phyloP scores from a whole-genome alignment of 2,329 filamentous ascomycete genomes.

The Thielaviopsis punctulata region DNA sequence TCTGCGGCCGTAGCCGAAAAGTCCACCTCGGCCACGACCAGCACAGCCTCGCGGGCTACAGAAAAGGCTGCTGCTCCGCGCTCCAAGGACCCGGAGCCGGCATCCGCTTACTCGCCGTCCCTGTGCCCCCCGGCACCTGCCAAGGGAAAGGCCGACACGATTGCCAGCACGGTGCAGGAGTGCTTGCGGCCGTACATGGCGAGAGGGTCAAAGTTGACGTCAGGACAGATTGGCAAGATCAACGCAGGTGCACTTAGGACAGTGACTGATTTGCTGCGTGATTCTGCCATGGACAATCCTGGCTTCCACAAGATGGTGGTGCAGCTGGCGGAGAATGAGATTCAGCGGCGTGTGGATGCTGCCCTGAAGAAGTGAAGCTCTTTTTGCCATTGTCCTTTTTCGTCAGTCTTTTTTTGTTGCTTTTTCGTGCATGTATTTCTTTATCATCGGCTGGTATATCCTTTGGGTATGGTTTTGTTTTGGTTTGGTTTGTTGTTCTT shows the following conservation, averaged over 20 bases:
- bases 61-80: background rate
- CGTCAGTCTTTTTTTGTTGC: background rate
- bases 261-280: background rate
- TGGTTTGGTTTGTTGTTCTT: too few species aligned
- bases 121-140: background rate
- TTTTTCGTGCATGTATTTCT: background rate
- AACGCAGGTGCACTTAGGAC: slow-evolving; percentile 4
- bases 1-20: background rate
- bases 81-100: background rate
- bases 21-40: background rate
- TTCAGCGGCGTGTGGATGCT: slow-evolving; percentile 2
- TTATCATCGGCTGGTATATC: too few species aligned
- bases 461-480: too few species aligned
- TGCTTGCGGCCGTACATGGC: slow-evolving; percentile 8
- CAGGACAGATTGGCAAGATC: slow-evolving; percentile 8
- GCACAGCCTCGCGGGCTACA: background rate
- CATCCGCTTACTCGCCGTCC: background rate
- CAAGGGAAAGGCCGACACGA: slow-evolving; percentile 4
- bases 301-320: slow-evolving; percentile 1
- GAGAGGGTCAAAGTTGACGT: background rate
- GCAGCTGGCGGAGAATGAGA: slow-evolving; percentile 2
- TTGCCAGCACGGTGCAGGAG: slow-evolving; percentile 5
- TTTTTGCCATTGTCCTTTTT: background rate
- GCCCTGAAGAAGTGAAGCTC: background rate
- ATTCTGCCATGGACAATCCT: background rate